Conservation (phyloP, 2,329 filamentous ascomycete genomes). For the Hypoxylon sp. region DNA sequence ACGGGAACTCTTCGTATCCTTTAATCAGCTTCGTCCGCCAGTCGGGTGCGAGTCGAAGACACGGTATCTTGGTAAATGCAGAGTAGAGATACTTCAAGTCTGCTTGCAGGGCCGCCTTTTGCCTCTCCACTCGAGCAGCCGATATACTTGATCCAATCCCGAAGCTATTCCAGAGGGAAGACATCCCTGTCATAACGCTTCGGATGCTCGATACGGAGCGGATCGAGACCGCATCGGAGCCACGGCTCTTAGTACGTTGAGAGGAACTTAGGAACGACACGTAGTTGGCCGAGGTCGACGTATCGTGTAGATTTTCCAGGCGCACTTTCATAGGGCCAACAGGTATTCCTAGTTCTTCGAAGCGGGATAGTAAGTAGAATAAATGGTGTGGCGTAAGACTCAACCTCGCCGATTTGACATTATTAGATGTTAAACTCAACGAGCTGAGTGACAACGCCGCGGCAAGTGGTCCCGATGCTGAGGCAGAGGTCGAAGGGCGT, state of each 20-base stretch:
- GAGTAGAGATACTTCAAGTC: constrained; percentile 98
- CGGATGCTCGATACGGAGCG: constrained; percentile 96
- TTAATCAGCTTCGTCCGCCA: constrained; percentile 90
- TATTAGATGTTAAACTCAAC: constrained; percentile 86
- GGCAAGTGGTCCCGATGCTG: constrained; percentile 81
- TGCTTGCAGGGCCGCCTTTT: constrained; percentile 85
- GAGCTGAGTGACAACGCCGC: constrained; percentile 89
- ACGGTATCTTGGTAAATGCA: constrained; percentile 98
- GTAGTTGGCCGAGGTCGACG: constrained; percentile 89
- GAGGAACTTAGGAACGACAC: constrained; percentile 93
- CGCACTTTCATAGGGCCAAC: constrained; percentile 98
- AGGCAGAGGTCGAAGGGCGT: constrained; percentile 75
- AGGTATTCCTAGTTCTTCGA: constrained; percentile 90
- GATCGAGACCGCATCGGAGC: constrained; percentile 89
- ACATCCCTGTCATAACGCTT: constrained; percentile 98
- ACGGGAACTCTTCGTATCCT: constrained; percentile 97
- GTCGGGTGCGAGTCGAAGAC: constrained; percentile 89
- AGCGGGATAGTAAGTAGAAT: constrained; percentile 94
- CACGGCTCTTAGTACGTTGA: constrained; percentile 82
- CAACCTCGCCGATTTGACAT: constrained; percentile 89
- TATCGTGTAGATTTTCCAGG: constrained; percentile 93
- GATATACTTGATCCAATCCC: constrained; percentile 85
- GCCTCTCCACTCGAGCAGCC: constrained; percentile 86
- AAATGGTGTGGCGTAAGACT: constrained; percentile 96
- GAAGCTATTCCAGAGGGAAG: constrained; percentile 89